Percentiles rank a stretch among this genome's conserved stretches.
Evolutionary conservation across 257 asterid species (phyloP).

Genomic region (Penstemon newberryi): DNA sequence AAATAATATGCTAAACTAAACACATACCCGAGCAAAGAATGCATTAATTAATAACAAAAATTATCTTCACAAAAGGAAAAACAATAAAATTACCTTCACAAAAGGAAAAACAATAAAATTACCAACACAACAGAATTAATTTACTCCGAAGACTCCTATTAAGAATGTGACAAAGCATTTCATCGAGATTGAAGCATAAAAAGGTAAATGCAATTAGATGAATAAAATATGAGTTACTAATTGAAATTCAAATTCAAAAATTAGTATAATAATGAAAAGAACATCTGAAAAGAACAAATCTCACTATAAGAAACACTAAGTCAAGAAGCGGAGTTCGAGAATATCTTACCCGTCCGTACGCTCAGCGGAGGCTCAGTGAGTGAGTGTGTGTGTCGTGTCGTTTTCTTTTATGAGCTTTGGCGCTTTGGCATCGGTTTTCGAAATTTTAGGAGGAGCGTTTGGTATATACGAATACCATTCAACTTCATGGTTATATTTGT

Average conservation of each 20-base stretch:
- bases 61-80: not conserved
- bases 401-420: conserved; percentile 44
- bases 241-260: conserved; percentile 43
- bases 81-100: not conserved
- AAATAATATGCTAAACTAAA: not conserved
- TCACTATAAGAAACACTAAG: conserved; percentile 27
- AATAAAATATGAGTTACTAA: conserved; percentile 4
- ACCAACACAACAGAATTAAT: not conserved
- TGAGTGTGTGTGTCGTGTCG: conserved; percentile 26
- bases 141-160: not conserved
- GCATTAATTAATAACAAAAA: not conserved
- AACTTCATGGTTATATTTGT: too few relatives aligned
- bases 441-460: conserved; percentile 45
- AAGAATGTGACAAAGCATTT: conserved; percentile 22
- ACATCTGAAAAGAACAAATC: conserved; percentile 34
- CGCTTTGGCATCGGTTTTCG: conserved; percentile 52
- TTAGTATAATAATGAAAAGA: conserved; percentile 23
- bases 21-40: not conserved
- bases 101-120: not conserved
- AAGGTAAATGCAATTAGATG: conserved; percentile 13
- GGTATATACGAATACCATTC: not conserved
- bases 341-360: conserved; percentile 38
- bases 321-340: conserved; percentile 46
- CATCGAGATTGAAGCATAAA: conserved; percentile 48
- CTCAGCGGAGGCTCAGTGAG: conserved; percentile 26